Base-by-base conservation (phyloP, 495 filamentous ascomycete genomes). In the Penicillium ucsense region DNA sequence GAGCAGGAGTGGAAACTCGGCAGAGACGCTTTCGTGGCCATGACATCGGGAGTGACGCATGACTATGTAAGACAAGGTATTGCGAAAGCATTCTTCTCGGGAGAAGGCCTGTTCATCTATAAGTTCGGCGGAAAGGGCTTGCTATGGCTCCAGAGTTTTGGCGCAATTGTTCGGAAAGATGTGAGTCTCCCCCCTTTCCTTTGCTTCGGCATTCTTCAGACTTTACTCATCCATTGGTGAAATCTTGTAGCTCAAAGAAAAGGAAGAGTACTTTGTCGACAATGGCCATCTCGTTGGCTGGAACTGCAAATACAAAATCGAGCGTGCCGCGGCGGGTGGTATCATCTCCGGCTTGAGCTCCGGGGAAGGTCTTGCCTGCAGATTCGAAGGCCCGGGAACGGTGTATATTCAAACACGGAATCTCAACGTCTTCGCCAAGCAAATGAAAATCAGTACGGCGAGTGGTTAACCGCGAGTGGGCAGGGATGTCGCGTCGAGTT, bases 281-380 rank as follows among this genome's bases (percentile, higher is more conserved):
- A 98, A 98, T 56, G 91, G 90, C 7, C 89, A 98, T 52, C 72
- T 98, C 5, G 90, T 98, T 1, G 94, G 92, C 4, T 98, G 92
- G 92, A 96, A 96, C 58, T 91, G 87, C 63, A 86, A 94, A 51
- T 98, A 97, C 58, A 57, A 56, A 6, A 79, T 97, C 39, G 88
- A 95, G 66, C 84, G 94, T 6, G 85, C 89, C 8, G 81, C 92
- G 0, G 89, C 84, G 12, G 92, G 92, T 8, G 94, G 92, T 28
- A 80, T 98, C 38, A 83, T 97, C 5, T 89, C 85, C 28, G 78
- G 80, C 28, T 65, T 94, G 20, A 80, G 80, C 32, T 81, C 86
- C 3, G 83, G 79, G 3, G 92, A 98, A 68, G 92, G 92, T 3
- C 64, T 95, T 38, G 89, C 94, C 4, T 98, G 92, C 71, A 92